Percentiles rank a stretch among this genome's conserved stretches.
Evolutionary conservation across 805 yeast genomes (phyloP).

Genomic region (Saccharomycopsis oosterbeekiorum): DNA sequence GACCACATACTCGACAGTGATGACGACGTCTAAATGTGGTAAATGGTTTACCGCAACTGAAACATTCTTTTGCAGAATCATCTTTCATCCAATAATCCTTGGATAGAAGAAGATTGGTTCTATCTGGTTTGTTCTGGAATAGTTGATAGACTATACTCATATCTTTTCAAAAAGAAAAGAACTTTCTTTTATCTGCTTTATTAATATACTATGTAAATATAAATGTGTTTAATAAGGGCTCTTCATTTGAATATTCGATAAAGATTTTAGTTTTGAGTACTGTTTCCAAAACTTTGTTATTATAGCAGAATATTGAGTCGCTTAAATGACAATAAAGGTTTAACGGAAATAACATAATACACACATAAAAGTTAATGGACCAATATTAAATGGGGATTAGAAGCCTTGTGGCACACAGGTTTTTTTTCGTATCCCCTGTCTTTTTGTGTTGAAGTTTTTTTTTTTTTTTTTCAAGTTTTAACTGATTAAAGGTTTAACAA

Average conservation of each 20-base stretch:
- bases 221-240: not conserved
- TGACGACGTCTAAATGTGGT: constrained; percentile 84
- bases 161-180: not conserved
- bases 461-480: not conserved
- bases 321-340: not conserved
- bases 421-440: not conserved
- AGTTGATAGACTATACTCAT: constrained; percentile 11
- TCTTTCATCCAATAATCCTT: constrained; percentile 95
- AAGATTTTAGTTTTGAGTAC: not conserved
- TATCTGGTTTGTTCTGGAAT: constrained; percentile 8
- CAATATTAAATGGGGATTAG: not conserved
- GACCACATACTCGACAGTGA: constrained; percentile 94
- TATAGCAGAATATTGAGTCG: not conserved
- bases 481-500: not conserved
- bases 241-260: not conserved
- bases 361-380: not conserved
- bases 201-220: not conserved
- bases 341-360: not conserved
- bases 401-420: not conserved
- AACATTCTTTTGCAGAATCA: constrained; percentile 81
- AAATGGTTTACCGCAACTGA: constrained; percentile 70
- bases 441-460: not conserved
- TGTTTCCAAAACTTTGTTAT: not conserved
- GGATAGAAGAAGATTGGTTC: constrained; percentile 21
- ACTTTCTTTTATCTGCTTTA: not conserved